phyloP scores from a whole-genome alignment of 2,329 filamentous ascomycete genomes.

The Aspergillus versicolor region DNA sequence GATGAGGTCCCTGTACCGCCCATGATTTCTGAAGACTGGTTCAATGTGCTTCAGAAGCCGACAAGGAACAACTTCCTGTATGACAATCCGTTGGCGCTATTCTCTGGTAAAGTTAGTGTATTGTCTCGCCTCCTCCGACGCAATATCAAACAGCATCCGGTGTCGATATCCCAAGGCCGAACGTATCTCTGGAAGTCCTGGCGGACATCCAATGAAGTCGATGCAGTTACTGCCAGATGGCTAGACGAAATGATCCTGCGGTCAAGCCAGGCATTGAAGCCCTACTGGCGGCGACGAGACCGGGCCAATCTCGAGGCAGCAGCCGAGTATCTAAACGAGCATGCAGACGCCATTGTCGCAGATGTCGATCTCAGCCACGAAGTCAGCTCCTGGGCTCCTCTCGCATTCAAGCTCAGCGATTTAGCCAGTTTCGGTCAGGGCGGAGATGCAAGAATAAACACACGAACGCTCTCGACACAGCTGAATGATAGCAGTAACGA shows the following conservation, averaged over 20 bases:
- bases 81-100: slow-evolving; percentile 54
- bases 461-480: slow-evolving; percentile 33
- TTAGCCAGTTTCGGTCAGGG: slow-evolving; percentile 52
- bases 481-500: slow-evolving; percentile 45
- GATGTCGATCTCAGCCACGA: slow-evolving; percentile 51
- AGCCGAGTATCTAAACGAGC: slow-evolving; percentile 40
- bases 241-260: slow-evolving; percentile 51
- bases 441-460: slow-evolving; percentile 52
- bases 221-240: slow-evolving; percentile 50
- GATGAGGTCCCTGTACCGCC: slow-evolving; percentile 49
- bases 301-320: slow-evolving; percentile 42
- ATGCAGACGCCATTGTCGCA: slow-evolving; percentile 51
- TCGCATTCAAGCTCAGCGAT: slow-evolving; percentile 52
- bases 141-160: slow-evolving; percentile 30
- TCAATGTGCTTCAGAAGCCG: slow-evolving; percentile 44
- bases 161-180: slow-evolving; percentile 48
- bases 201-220: slow-evolving; percentile 46
- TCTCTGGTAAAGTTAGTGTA: slow-evolving; percentile 31
- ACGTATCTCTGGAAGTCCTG: slow-evolving; percentile 51
- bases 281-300: slow-evolving; percentile 48
- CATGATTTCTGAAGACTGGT: slow-evolving; percentile 51
- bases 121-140: slow-evolving; percentile 29
- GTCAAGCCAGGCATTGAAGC: slow-evolving; percentile 42
- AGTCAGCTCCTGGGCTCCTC: slow-evolving; percentile 51
- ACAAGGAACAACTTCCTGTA: slow-evolving; percentile 42